Base-by-base conservation (phyloP, 495 filamentous ascomycete species). In the Aspergillus asperescens region DNA sequence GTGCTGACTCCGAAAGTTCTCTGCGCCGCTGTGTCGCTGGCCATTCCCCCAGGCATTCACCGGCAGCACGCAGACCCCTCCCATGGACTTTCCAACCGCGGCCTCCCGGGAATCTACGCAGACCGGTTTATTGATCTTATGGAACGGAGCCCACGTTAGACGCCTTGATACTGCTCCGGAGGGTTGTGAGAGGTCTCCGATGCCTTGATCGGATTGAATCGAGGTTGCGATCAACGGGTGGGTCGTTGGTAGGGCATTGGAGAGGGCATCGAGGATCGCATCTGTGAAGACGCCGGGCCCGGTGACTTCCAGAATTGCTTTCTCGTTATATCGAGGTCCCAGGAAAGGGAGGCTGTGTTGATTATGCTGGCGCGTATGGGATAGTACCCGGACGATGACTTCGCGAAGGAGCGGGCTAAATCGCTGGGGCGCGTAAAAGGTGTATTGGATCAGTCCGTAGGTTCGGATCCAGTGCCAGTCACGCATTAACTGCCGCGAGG, bases 41-140 rank as follows among this genome's bases (percentile, higher is more conserved):
- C 73, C 72, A 60, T 71, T 74, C 0, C 64, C 72, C 72, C 73
- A 77, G 1, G 64, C 68, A 60, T 67, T 73, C 9, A 74, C 44
- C 9, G 73, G 72, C 5, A 77, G 49, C 2, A 74, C 69, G 22
- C 68, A 69, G 0, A 77, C 13, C 1, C 71, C 72, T 9, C 70
- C 67, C 48, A 70, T 62, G 0, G 55, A 32, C 7, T 59, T 58
- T 13, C 53, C 66, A 10, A 47, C 12, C 27, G 22, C 48, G 0
- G 62, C 57, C 19, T 69, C 66, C 0, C 42, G 43, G 0, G 49
- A 62, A 8, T 72, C 63, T 1, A 73, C 58, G 52, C 71, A 77
- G 2, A 73, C 10, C 2, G 66, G 57, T 7, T 66, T 28, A 5
- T 57, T 22, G 10, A 77, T 52, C 15, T 52, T 29, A 40, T 70